These are phyloP conservation scores for Hypoxylon rubiginosum DNA, from an alignment of 2,329 filamentous ascomycete genomes.

Conservation along the genomic window DNA sequence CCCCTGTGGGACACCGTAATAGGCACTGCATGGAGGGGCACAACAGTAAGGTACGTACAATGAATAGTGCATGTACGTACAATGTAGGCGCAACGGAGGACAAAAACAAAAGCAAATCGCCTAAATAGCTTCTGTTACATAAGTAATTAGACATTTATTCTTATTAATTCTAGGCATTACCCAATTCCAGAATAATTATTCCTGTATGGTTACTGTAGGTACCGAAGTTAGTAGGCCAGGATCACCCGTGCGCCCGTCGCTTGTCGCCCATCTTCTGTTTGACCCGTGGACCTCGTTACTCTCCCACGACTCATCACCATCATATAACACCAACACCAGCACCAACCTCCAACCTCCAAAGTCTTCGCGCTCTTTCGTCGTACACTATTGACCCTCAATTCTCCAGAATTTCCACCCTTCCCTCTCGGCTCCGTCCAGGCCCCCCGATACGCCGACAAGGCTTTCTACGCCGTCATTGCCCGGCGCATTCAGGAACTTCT, in stretches of 20 bases:
- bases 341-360: too few relatives aligned
- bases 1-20: too few relatives aligned
- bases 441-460: slow-evolving; percentile 83
- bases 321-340: too few relatives aligned
- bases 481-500: slow-evolving; percentile 83
- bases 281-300: background rate
- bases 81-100: background rate
- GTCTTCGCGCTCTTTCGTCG: background rate
- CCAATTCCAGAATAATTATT: slow-evolving; percentile 3
- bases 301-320: background rate
- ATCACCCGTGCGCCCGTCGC: background rate
- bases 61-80: too few relatives aligned
- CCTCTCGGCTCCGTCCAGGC: slow-evolving; percentile 69
- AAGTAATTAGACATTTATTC: slow-evolving; percentile 5
- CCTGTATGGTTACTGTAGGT: background rate
- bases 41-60: background rate
- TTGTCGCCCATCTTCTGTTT: background rate
- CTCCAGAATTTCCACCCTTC: slow-evolving; percentile 92
- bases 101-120: background rate
- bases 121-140: background rate
- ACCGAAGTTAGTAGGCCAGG: background rate
- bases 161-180: background rate
- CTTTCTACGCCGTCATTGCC: slow-evolving; percentile 88
- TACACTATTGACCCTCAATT: slow-evolving; percentile 62
- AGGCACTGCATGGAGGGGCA: too few relatives aligned